A percentile compares a stretch with the other conserved stretches of the same genome.
Evolutionary conservation across 805 yeast species (phyloP).

Genomic region (Candida glaebosa): DNA sequence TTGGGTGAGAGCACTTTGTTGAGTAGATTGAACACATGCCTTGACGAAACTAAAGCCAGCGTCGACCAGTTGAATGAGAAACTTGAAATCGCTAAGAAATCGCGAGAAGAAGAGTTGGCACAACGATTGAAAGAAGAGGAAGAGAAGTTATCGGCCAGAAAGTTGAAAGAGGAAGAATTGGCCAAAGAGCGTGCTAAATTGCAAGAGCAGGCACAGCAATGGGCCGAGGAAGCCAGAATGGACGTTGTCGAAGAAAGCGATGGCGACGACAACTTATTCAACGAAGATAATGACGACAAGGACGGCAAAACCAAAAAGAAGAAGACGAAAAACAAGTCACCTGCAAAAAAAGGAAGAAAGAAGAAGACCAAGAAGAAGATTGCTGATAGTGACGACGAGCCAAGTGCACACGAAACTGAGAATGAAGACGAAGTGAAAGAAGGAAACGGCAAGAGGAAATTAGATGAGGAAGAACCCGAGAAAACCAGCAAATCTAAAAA

Average conservation of each 20-base stretch:
- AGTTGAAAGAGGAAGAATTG: slow-evolving; percentile 43
- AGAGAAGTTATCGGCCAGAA: slow-evolving; percentile 40
- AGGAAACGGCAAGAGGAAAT: slow-evolving; percentile 12
- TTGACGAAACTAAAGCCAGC: slow-evolving; percentile 68
- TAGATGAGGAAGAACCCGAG: slow-evolving; percentile 9
- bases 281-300: slow-evolving; percentile 48
- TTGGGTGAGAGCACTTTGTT: slow-evolving; percentile 76
- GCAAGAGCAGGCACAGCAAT: slow-evolving; percentile 50
- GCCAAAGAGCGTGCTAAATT: slow-evolving; percentile 44
- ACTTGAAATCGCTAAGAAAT: slow-evolving; percentile 69
- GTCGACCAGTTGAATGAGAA: slow-evolving; percentile 56
- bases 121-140: slow-evolving; percentile 35
- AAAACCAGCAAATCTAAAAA: slow-evolving; percentile 13
- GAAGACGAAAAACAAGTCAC: slow-evolving; percentile 27
- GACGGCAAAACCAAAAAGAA: slow-evolving; percentile 22
- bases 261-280: slow-evolving; percentile 29
- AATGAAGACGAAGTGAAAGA: slow-evolving; percentile 13
- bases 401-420: slow-evolving; percentile 20
- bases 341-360: slow-evolving; percentile 16
- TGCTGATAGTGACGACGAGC: slow-evolving; percentile 34
- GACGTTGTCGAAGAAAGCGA: slow-evolving; percentile 34
- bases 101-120: slow-evolving; percentile 55
- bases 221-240: slow-evolving; percentile 43
- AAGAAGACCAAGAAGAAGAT: slow-evolving; percentile 26
- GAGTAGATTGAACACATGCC: slow-evolving; percentile 64